Percentiles rank a stretch among this genome's conserved stretches.
These are phyloP conservation scores for Scheffersomyces amazonensis DNA, from an alignment of 805 yeast species.

Conservation along the genomic window DNA sequence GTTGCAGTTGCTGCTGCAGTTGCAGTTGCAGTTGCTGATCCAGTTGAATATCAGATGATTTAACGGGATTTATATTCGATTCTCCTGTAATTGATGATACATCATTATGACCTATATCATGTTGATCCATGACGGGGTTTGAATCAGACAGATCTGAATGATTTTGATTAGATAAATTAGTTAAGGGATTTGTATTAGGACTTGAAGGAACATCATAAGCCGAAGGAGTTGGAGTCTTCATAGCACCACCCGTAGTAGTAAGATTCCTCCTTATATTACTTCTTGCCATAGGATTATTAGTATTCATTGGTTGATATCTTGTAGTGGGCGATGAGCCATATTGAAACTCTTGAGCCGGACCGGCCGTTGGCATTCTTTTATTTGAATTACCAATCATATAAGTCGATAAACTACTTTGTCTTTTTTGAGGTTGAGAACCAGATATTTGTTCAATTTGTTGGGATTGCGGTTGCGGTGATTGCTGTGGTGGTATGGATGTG, in stretches of 20 bases:
- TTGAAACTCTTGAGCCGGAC: conserved; percentile 8
- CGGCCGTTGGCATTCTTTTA: conserved; percentile 31
- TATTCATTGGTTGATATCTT: conserved; percentile 4
- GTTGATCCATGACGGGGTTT: conserved; percentile 23
- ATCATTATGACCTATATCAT: conserved; percentile 8
- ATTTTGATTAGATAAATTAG: conserved; percentile 25
- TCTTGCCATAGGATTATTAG: conserved; percentile 4
- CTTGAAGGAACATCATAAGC: conserved; percentile 40
- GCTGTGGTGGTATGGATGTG: background rate
- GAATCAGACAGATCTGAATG: conserved; percentile 41
- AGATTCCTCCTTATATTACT: conserved; percentile 9
- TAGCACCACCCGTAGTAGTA: conserved; percentile 5
- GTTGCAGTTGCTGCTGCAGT: conserved; percentile 9
- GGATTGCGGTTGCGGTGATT: background rate
- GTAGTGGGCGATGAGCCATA: conserved; percentile 1
- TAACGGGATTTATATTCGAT: conserved; percentile 1
- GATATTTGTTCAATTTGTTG: background rate
- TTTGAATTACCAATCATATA: conserved; percentile 29
- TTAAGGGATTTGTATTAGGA: conserved; percentile 29
- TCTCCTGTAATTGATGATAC: conserved; percentile 3
- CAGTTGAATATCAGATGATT: conserved; percentile 1
- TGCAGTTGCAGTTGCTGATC: conserved; percentile 10
- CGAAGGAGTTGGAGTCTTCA: conserved; percentile 41
- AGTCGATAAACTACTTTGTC: conserved; percentile 38
- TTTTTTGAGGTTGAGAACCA: conserved; percentile 29